phyloP scores from a whole-genome alignment of 163 green algal genomes.

The Scenedesmus sp. region DNA sequence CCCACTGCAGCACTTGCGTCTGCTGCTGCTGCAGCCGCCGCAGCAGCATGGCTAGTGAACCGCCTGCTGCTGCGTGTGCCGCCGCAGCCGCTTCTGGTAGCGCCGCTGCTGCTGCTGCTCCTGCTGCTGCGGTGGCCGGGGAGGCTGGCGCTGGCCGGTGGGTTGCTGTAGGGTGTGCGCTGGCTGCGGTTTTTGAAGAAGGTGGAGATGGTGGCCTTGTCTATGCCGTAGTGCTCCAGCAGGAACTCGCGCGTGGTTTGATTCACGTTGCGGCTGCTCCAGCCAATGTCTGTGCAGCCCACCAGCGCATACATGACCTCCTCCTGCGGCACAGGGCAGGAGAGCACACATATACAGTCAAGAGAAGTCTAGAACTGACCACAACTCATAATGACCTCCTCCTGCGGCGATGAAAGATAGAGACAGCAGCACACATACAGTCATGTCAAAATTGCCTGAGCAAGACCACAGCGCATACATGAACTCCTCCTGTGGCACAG shows the following conservation, averaged over 20 bases:
- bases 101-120: conserved; percentile 5
- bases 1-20: background rate
- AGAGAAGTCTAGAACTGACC: background rate
- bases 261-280: conserved; percentile 32
- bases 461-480: no score
- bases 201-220: background rate
- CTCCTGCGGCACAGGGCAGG: conserved; percentile 3
- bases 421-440: no score
- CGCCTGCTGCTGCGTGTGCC: conserved; percentile 10
- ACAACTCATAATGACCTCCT: background rate
- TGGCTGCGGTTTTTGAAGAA: conserved; percentile 49
- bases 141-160: background rate
- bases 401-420: no score
- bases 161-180: conserved; percentile 7
- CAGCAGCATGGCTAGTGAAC: background rate
- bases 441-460: no score
- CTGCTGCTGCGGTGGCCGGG: conserved; percentile 20
- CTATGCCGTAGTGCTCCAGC: conserved; percentile 25
- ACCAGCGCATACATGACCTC: conserved; percentile 45
- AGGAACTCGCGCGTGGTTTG: conserved; percentile 11
- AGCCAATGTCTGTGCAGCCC: conserved; percentile 39
- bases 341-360: background rate
- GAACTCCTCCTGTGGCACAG: no score
- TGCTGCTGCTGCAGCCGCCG: background rate
- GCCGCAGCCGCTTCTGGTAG: background rate